A percentile compares a stretch with the other conserved stretches of the same genome.
phyloP scores from a whole-genome alignment of 441 rosid species.

The Euphorbia schlechtendalii region DNA sequence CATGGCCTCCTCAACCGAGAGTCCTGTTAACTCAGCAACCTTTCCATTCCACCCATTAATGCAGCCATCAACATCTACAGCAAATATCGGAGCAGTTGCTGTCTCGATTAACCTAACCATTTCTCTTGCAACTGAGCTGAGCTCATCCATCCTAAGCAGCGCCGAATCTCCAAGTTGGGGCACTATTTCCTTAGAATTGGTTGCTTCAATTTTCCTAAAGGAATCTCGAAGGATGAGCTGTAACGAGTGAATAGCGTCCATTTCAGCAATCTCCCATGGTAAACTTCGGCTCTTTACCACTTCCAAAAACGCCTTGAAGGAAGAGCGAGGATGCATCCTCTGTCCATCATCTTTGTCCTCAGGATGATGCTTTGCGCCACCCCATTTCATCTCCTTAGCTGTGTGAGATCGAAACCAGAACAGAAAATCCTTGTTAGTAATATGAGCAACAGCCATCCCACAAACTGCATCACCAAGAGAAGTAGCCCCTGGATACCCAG shows the following conservation, averaged over 20 bases:
- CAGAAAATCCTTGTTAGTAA: conserved; percentile 68
- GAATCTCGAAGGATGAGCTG: conserved; percentile 91
- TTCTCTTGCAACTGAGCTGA: conserved; percentile 93
- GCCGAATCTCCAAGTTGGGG: conserved; percentile 43
- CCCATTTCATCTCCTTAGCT: conserved; percentile 92
- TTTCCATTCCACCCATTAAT: conserved; percentile 98
- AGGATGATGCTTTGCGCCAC: conserved; percentile 97
- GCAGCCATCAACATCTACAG: conserved; percentile 65
- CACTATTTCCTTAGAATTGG: conserved; percentile 56
- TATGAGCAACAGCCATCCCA: conserved; percentile 95
- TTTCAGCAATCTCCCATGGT: conserved; percentile 94
- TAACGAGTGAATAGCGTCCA: conserved; percentile 95
- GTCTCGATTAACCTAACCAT: conserved; percentile 97
- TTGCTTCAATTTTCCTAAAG: conserved; percentile 60
- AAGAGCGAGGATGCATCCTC: conserved; percentile 92
- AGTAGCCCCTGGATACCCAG: conserved; percentile 82
- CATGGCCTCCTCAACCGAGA: conserved; percentile 87
- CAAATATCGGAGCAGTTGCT: conserved; percentile 93
- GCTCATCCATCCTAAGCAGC: conserved; percentile 74
- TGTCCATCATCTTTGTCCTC: conserved; percentile 92
- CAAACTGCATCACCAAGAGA: conserved; percentile 89
- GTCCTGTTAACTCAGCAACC: conserved; percentile 80
- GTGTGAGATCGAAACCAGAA: conserved; percentile 97
- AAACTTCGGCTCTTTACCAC: conserved; percentile 87
- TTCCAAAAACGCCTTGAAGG: conserved; percentile 91